Conservation (phyloP, 495 filamentous ascomycete species). For the Schizothecium vesticola region DNA sequence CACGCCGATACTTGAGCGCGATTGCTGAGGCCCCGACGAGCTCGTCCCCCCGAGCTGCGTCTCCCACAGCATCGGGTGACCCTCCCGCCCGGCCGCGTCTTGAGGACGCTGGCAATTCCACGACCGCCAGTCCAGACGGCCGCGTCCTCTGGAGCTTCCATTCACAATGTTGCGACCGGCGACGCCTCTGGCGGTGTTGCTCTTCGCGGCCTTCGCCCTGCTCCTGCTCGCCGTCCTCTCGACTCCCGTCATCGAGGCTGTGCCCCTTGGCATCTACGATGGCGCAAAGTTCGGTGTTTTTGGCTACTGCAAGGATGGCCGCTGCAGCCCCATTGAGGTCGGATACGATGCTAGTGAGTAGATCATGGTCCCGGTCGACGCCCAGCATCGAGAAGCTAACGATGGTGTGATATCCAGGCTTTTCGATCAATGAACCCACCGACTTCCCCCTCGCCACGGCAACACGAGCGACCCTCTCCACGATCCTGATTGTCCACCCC, state of each 20-base stretch:
- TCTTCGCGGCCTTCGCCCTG: slow-evolving; percentile 78
- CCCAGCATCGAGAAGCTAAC: background rate
- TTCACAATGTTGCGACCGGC: slow-evolving; percentile 72
- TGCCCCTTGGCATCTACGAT: slow-evolving; percentile 72
- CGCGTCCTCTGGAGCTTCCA: background rate
- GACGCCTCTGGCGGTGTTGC: slow-evolving; percentile 81
- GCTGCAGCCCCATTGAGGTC: slow-evolving; percentile 68
- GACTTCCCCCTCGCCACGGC: slow-evolving; percentile 69
- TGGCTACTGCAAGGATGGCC: slow-evolving; percentile 65
- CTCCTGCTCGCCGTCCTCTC: slow-evolving; percentile 84
- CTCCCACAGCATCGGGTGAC: slow-evolving; percentile 9
- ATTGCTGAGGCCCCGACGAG: background rate
- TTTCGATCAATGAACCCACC: slow-evolving; percentile 24
- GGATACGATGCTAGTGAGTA: slow-evolving; percentile 82
- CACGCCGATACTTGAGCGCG: slow-evolving; percentile 18
- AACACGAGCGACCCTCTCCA: slow-evolving; percentile 79
- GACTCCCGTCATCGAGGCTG: slow-evolving; percentile 82
- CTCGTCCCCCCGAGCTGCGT: background rate
- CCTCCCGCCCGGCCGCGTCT: slow-evolving; percentile 26
- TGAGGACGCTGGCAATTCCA: slow-evolving; percentile 26
- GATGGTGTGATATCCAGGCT: slow-evolving; percentile 5
- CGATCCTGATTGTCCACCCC: slow-evolving; percentile 88
- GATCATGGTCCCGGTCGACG: background rate
- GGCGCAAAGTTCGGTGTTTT: slow-evolving; percentile 87
- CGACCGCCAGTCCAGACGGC: background rate